Conservation (phyloP, 441 rosid genomes). For the Oxalis stricta region DNA sequence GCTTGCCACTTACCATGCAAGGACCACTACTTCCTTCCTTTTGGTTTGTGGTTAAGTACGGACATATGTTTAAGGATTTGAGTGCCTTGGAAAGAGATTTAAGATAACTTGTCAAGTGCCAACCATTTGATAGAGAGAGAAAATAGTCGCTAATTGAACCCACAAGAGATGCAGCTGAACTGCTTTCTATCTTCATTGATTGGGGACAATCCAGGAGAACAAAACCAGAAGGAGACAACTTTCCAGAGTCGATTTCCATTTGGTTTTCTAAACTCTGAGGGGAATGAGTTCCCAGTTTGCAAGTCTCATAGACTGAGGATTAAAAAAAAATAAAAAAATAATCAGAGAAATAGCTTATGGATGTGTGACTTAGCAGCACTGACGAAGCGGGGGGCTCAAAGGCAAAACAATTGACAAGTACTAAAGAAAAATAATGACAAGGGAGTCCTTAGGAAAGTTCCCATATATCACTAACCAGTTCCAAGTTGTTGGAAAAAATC, state of each 20-base stretch:
- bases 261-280: constrained; percentile 79
- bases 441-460: not conserved
- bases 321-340: constrained; percentile 6
- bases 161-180: constrained; percentile 77
- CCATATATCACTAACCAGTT: constrained; percentile 41
- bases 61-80: constrained; percentile 69
- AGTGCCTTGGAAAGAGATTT: constrained; percentile 94
- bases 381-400: too few species aligned
- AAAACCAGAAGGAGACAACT: constrained; percentile 65
- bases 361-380: too few species aligned
- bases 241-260: constrained; percentile 75
- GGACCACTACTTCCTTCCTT: constrained; percentile 82
- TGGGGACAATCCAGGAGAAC: constrained; percentile 95
- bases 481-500: constrained; percentile 99
- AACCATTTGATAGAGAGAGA: constrained; percentile 92
- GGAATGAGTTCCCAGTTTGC: constrained; percentile 89
- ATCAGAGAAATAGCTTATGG: not conserved
- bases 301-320: constrained; percentile 81
- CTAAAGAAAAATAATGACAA: not conserved
- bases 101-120: constrained; percentile 94
- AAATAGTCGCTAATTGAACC: constrained; percentile 98
- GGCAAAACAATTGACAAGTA: too few species aligned
- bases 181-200: constrained; percentile 97
- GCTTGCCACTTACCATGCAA: constrained; percentile 51
- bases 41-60: constrained; percentile 46